phyloP scores from a whole-genome alignment of 345 rosid species.

The Draba incana region DNA sequence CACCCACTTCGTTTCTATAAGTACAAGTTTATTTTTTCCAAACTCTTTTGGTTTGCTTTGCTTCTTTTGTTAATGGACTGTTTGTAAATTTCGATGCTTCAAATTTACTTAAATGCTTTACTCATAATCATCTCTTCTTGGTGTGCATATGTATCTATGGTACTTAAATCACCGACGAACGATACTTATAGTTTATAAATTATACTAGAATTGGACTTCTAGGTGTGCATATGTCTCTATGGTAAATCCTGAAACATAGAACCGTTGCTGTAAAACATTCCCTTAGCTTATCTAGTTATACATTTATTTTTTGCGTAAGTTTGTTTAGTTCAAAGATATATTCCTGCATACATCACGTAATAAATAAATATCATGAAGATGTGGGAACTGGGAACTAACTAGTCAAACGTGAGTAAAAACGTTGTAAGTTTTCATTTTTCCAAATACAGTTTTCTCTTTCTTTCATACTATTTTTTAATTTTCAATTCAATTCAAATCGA shows the following conservation, averaged over 20 bases:
- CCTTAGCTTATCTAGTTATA: neutral
- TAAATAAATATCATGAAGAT: neutral
- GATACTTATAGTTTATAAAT: neutral
- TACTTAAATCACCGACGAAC: neutral
- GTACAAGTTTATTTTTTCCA: conserved; percentile 26
- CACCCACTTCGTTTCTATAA: conserved; percentile 34
- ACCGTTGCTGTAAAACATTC: neutral
- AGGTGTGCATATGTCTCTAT: neutral
- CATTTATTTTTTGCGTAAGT: neutral
- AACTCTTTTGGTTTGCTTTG: conserved; percentile 33
- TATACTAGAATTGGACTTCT: neutral
- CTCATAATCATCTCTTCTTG: conserved; percentile 15
- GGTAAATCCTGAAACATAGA: conserved; percentile 6
- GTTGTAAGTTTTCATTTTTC: neutral
- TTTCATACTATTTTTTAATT: neutral
- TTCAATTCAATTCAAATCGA: conserved; percentile 1
- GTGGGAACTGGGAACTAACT: conserved; percentile 17
- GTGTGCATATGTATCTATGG: too few relatives aligned
- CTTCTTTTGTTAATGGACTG: conserved; percentile 34
- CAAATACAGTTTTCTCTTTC: neutral
- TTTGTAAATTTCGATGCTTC: conserved; percentile 39
- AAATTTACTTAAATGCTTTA: conserved; percentile 24
- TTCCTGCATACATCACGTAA: neutral
- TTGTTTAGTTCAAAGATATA: neutral
- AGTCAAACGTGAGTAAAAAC: conserved; percentile 6